Evolutionary conservation across 139 green algal species (phyloP), one percentile per base, ranked within the genome.

Genomic region (Dunaliella primolecta): DNA sequence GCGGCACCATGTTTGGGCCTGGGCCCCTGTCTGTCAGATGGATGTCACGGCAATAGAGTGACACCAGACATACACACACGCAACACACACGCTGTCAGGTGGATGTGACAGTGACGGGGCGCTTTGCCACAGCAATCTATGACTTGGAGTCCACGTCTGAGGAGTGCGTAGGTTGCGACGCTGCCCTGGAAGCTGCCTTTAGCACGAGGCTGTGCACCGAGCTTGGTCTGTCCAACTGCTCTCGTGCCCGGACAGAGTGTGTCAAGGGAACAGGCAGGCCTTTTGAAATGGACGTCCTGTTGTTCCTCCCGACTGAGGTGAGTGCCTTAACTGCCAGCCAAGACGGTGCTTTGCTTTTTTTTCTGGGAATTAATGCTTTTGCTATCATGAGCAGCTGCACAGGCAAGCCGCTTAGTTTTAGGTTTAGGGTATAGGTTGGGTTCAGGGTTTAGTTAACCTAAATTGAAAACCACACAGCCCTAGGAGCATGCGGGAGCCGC

Each of bases 121-220:
- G 71, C 33, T 87, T 80, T 78, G 34, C 83, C 15, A 36, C 84
- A 7, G 27, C 56, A 0, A 78, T 87, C 25, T 87, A 87, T 77
- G 24, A 64, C 20, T 24, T 80, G 20, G 77, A 78, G 55, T 34
- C 78, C 29, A 55, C 71, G 11, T 30, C 83, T 0, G 27, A 21
- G 25, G 71, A 55, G 2, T 64, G 78, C 77, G 29, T 57, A 83
- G 25, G 15, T 25, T 64, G 46, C 46, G 15, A 15, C 46, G 7
- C 46, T 64, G 46, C 7, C 15, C 15, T 64, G 15, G 46, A 64
- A 15, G 46, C 7, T 7, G 15, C 46, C 46, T 64, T 64, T 15
- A 7, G 46, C 46, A 64, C 7, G 7, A 64, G 46, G 46, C 7
- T 64, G 46, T 86, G 76, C 76, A 70, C 23, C 3, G 21, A 83